Conservation (phyloP, 768 basidiomycete genomes). For the Exsudoporus frostii region DNA sequence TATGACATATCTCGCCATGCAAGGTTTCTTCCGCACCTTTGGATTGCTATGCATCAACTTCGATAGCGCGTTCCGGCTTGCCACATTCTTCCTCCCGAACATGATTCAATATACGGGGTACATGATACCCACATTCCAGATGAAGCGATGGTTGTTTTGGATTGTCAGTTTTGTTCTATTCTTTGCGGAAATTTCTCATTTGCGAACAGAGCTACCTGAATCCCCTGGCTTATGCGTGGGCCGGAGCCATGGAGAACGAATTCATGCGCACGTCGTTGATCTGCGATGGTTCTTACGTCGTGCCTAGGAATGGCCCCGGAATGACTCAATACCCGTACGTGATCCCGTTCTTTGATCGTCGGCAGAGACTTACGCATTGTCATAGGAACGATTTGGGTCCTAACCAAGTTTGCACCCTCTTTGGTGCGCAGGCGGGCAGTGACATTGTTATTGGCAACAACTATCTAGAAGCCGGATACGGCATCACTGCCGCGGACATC, state of each 20-base stretch:
- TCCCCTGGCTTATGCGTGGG: slow-evolving; percentile 74
- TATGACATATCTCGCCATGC: slow-evolving; percentile 66
- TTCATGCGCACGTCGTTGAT: slow-evolving; percentile 63
- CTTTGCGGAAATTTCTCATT: slow-evolving; percentile 5
- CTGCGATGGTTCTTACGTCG: slow-evolving; percentile 63
- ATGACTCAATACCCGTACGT: slow-evolving; percentile 61
- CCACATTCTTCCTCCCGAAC: slow-evolving; percentile 71
- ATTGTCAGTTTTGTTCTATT: slow-evolving; percentile 45
- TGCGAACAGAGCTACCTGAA: slow-evolving; percentile 65
- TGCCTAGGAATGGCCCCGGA: slow-evolving; percentile 61
- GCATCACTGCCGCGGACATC: slow-evolving; percentile 46
- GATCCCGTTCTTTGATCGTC: not conserved
- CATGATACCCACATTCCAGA: slow-evolving; percentile 60
- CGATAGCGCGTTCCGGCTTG: slow-evolving; percentile 51
- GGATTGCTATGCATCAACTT: slow-evolving; percentile 56
- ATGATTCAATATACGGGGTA: slow-evolving; percentile 73
- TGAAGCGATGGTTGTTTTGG: slow-evolving; percentile 88
- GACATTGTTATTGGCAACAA: slow-evolving; percentile 50
- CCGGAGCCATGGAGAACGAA: slow-evolving; percentile 82
- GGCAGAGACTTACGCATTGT: slow-evolving; percentile 11
- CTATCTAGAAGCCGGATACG: slow-evolving; percentile 62
- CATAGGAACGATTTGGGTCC: slow-evolving; percentile 48
- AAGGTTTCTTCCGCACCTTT: slow-evolving; percentile 80
- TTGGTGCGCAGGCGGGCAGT: slow-evolving; percentile 59
- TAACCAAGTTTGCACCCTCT: slow-evolving; percentile 78